Evolutionary conservation across 2,329 filamentous ascomycete species (phyloP).

Genomic region (Penicillium sclerotiorum): DNA sequence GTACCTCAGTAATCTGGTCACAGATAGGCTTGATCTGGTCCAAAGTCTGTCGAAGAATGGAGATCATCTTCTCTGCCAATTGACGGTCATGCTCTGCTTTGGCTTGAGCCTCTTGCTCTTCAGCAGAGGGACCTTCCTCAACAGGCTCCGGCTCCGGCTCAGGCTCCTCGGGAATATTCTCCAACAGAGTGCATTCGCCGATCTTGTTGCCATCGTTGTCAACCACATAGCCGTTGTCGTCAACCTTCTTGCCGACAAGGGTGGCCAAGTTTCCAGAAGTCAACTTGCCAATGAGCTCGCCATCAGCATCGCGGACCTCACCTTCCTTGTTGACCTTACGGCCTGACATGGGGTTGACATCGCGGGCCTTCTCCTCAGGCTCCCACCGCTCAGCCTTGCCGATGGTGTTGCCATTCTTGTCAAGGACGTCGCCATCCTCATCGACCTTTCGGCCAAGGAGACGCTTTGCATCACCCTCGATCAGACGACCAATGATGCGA

Average conservation of each 20-base stretch:
- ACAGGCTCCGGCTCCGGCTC: slow-evolving; percentile 31
- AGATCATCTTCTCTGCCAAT: slow-evolving; percentile 74
- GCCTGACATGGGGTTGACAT: slow-evolving; percentile 63
- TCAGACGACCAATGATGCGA: slow-evolving; percentile 54
- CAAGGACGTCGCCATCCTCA: slow-evolving; percentile 68
- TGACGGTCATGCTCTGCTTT: slow-evolving; percentile 70
- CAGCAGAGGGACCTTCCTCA: slow-evolving; percentile 43
- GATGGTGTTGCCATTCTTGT: slow-evolving; percentile 67
- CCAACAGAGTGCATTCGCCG: slow-evolving; percentile 64
- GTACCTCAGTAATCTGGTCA: slow-evolving; percentile 79
- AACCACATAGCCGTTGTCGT: slow-evolving; percentile 57
- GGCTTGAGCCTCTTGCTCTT: slow-evolving; percentile 58
- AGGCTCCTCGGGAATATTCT: slow-evolving; percentile 56
- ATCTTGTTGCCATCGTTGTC: slow-evolving; percentile 65
- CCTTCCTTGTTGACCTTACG: slow-evolving; percentile 56
- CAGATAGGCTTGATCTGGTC: slow-evolving; percentile 83
- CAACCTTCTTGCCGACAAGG: slow-evolving; percentile 46
- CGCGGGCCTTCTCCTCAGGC: slow-evolving; percentile 56
- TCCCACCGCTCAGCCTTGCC: slow-evolving; percentile 72
- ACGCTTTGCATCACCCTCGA: slow-evolving; percentile 66
- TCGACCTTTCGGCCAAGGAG: slow-evolving; percentile 69
- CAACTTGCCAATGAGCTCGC: slow-evolving; percentile 49
- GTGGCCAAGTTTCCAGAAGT: slow-evolving; percentile 48
- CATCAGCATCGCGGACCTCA: slow-evolving; percentile 49
- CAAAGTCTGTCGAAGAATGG: slow-evolving; percentile 74